Evolutionary conservation across 495 filamentous ascomycete species (phyloP), one percentile per base, ranked within the genome.

Genomic region (Clavariopsis aquatica): DNA sequence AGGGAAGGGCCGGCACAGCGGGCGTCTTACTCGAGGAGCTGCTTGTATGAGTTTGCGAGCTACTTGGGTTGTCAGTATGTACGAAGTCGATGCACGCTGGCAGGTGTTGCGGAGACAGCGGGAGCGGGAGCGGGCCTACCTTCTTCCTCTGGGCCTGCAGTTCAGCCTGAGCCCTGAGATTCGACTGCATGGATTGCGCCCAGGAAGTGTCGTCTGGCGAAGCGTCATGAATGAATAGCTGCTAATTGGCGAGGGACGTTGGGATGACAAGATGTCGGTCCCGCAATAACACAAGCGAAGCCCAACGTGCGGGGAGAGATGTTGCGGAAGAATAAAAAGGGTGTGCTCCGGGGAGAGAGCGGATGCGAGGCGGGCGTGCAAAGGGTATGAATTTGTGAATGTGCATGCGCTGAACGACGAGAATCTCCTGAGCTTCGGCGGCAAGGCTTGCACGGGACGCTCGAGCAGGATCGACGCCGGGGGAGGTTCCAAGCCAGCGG

Each of bases 11-110:
- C 31, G 52, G 12, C 36, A 29, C 9, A n/a, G 28, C 29, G 54
- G 51, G 10, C 31, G 66, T 80, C 90, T 77, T 88, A 96, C 93
- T 92, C 88, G 71, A 98, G 84, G 71, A 98, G 82, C 79, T 96
- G 91, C 83, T 95, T 87, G 78, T 98, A 98, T 60, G 93, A 97
- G 75, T 88, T 90, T 72, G 92, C 91, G 80, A 98, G 93, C 93
- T 98, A 75, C 62, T 67, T 20, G 28, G 47, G 45, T 12, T 36
- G 53, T 73, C 52, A 75, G 74, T 53, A 38, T 52, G 28, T 51
- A 19, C 23, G n/a, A 57, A 49, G 41, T 57, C 46, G 34, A 65
- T 46, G 60, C 55, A 49, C 46, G 46, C 4, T 19, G 24, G 2
- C 56, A 22, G 29, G 6, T 52, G 3, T 24, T 6, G 43, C 45